Evolutionary conservation across 371 early-diverging fungal genomes (phyloP).

Genomic region (Syncephalastrum monosporum): DNA sequence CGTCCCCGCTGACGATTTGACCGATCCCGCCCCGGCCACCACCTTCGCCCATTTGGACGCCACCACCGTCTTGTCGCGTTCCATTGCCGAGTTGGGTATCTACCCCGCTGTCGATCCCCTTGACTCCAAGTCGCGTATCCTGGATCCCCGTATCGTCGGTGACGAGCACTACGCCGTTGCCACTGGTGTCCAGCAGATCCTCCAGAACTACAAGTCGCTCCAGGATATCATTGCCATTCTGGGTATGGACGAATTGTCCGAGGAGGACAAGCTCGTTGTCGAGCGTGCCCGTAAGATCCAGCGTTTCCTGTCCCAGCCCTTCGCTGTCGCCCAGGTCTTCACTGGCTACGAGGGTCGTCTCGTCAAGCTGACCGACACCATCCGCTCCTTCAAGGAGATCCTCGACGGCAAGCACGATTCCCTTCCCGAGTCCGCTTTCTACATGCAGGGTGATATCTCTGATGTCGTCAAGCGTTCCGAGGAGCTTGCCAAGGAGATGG

Average conservation of each 20-base stretch:
- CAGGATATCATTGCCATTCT: no score
- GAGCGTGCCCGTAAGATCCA: slow-evolving; percentile 93
- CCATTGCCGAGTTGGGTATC: slow-evolving; percentile 94
- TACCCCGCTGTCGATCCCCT: slow-evolving; percentile 97
- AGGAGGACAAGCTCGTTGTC: slow-evolving; percentile 96
- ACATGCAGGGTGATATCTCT: slow-evolving; percentile 27
- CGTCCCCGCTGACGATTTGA: slow-evolving; percentile 97
- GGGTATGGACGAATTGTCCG: slow-evolving; percentile 19
- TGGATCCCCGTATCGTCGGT: no score
- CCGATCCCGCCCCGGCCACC: slow-evolving; percentile 96
- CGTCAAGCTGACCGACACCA: slow-evolving; percentile 89
- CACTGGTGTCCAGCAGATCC: no score
- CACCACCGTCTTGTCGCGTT: slow-evolving; percentile 94
- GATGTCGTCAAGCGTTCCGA: slow-evolving; percentile 86
- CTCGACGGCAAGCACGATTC: slow-evolving; percentile 94
- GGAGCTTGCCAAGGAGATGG: slow-evolving; percentile 38
- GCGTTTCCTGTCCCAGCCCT: slow-evolving; percentile 98
- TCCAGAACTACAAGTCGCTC: no score
- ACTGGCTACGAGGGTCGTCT: slow-evolving; percentile 95
- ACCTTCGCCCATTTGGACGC: slow-evolving; percentile 97
- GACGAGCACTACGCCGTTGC: no score
- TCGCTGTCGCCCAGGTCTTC: slow-evolving; percentile 95
- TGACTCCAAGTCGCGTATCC: slow-evolving; percentile 97
- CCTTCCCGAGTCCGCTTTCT: slow-evolving; percentile 95
- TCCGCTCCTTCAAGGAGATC: slow-evolving; percentile 95